Base-by-base conservation (phyloP, 257 asterid species). In the Thymus quinquecostatus region DNA sequence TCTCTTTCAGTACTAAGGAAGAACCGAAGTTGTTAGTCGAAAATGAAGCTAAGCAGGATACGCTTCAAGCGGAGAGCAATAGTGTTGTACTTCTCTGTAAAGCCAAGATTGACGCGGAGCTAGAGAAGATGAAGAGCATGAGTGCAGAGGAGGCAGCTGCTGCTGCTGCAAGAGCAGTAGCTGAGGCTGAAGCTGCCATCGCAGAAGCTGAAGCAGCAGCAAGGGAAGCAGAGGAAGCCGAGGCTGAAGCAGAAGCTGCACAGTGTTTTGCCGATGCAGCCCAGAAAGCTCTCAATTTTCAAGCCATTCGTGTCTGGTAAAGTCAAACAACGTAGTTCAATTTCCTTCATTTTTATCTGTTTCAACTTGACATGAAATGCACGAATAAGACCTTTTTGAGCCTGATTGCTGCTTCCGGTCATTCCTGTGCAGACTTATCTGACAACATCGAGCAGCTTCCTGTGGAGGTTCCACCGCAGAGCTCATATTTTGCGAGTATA, bases 211-310 rank as follows among this genome's bases (percentile, higher is more conserved):
- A 90, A 77, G 78, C 77, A 9, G 98, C 97, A 7, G 95, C 90
- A 50, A 84, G 80, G 80, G 98, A 88, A 84, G 98, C 98, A 10
- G 97, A 92, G 85, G 93, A 83, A 74, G 97, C 97, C 0, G 98
- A 92, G 75, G 97, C 92, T 0, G 96, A 90, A 80, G 97, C 97
- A 21, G 97, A 88, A 81, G 96, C 95, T 7, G 92, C 97, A 13
- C 84, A 81, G 40, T 87, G 96, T 81, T 89, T 94, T 83, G 96
- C 88, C 73, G 96, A 88, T 66, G 96, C 96, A 5, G 88, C 95
- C 2, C 77, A 70, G 60, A 88, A 82, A 64, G 92, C 97, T 6
- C 60, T 84, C 49, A 82, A 75, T 36, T 85, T 51, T 71, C 88
- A 82, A 69, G 75, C 87, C 49, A 81, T 91, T 55, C 86, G 65